These are phyloP conservation scores for Pseudogymnoascus sp. DNA, from an alignment of 2,329 filamentous ascomycete genomes.

Conservation along the genomic window DNA sequence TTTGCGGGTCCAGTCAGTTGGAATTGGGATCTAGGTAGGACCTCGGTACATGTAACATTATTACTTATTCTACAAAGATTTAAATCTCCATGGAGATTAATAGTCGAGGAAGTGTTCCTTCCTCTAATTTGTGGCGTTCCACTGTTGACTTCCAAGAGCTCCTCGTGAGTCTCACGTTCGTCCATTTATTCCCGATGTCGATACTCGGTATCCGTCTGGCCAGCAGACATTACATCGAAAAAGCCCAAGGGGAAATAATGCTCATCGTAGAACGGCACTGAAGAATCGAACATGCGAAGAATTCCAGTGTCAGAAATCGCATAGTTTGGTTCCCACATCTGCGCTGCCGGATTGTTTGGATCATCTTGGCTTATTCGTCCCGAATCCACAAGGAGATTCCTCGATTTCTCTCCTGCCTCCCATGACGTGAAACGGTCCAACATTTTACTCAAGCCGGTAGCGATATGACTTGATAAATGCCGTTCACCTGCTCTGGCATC, in stretches of 20 bases:
- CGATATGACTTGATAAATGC: constrained; percentile 35
- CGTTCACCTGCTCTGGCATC: constrained; percentile 29
- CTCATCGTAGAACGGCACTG: constrained; percentile 15
- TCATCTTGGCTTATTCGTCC: constrained; percentile 25
- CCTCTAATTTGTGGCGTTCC: background rate
- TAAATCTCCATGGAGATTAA: background rate
- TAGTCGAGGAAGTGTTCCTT: background rate
- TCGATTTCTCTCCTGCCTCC: constrained; percentile 10
- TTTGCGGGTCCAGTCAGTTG: background rate
- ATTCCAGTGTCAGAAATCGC: background rate
- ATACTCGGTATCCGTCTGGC: constrained; percentile 6
- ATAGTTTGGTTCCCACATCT: background rate
- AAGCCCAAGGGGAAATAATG: constrained; percentile 22
- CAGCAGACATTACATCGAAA: constrained; percentile 18
- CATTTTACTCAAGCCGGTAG: constrained; percentile 32
- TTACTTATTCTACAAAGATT: background rate
- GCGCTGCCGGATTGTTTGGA: background rate
- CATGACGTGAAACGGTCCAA: constrained; percentile 16
- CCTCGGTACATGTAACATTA: background rate
- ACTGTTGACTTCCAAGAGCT: background rate
- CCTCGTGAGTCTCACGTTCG: background rate
- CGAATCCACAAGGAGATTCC: constrained; percentile 29
- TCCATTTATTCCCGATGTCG: background rate
- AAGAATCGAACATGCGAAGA: background rate
- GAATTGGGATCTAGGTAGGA: background rate